Conservation (phyloP, 805 yeast species). For the Suhomyces prunicola region DNA sequence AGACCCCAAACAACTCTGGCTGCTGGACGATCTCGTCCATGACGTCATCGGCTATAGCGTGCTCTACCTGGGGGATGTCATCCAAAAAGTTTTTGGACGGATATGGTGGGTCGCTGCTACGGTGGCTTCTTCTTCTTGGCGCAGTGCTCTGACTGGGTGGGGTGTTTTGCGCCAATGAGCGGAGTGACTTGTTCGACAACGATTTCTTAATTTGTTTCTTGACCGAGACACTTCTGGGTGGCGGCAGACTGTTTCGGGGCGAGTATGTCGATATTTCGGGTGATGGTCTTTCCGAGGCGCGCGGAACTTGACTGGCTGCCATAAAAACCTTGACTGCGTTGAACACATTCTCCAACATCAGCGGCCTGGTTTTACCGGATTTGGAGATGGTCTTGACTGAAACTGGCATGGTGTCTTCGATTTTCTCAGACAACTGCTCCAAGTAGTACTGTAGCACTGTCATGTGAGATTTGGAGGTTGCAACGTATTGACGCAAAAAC, state of each 20-base stretch:
- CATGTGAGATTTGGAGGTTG: not conserved
- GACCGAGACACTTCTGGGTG: not conserved
- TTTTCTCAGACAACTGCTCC: not conserved
- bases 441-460: slow-evolving; percentile 1
- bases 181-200: slow-evolving; percentile 1
- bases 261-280: not conserved
- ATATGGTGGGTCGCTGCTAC: slow-evolving; percentile 4
- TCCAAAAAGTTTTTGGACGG: slow-evolving; percentile 1
- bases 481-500: slow-evolving; percentile 3
- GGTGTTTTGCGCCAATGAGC: not conserved
- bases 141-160: not conserved
- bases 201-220: slow-evolving; percentile 2
- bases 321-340: not conserved
- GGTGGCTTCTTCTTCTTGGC: slow-evolving; percentile 1
- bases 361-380: not conserved
- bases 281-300: not conserved
- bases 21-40: not conserved
- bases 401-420: not conserved
- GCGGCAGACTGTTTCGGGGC: not conserved
- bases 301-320: not conserved
- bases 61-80: not conserved
- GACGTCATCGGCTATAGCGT: slow-evolving; percentile 1
- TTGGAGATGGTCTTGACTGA: not conserved
- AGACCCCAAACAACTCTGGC: not conserved
- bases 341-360: not conserved